These are phyloP conservation scores for Pezicula rhizophila DNA, from an alignment of 2,329 filamentous ascomycete genomes.

Conservation along the genomic window DNA sequence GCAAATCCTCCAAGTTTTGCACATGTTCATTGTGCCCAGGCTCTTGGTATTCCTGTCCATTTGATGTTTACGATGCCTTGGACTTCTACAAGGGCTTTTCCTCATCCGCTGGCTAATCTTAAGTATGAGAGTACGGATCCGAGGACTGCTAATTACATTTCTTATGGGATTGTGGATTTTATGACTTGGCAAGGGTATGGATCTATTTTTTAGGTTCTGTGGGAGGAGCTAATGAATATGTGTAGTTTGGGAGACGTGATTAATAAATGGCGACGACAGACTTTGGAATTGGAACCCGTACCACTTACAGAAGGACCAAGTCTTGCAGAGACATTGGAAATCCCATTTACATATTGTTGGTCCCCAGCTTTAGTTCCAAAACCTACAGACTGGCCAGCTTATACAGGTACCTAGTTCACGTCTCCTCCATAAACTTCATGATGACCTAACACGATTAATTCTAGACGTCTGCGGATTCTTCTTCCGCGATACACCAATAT, in stretches of 20 bases:
- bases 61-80: slow-evolving; percentile 19
- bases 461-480: slow-evolving; percentile 38
- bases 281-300: slow-evolving; percentile 35
- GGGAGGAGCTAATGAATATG: background rate
- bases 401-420: slow-evolving; percentile 22
- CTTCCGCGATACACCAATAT: slow-evolving; percentile 31
- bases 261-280: slow-evolving; percentile 32
- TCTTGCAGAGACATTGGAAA: slow-evolving; percentile 27
- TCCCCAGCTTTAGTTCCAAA: slow-evolving; percentile 35
- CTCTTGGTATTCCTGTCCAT: slow-evolving; percentile 5
- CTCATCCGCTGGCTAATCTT: slow-evolving; percentile 40
- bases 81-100: slow-evolving; percentile 15
- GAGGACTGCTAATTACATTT: slow-evolving; percentile 35
- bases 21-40: slow-evolving; percentile 15
- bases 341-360: slow-evolving; percentile 22
- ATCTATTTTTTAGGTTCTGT: background rate
- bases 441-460: background rate
- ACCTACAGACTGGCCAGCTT: slow-evolving; percentile 32
- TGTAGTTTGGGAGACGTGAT: slow-evolving; percentile 37
- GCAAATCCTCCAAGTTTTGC: slow-evolving; percentile 18
- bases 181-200: slow-evolving; percentile 43
- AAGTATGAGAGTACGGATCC: slow-evolving; percentile 28
- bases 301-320: slow-evolving; percentile 30
- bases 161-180: slow-evolving; percentile 40
- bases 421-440: too few species aligned